These are phyloP conservation scores for Cucurbitaria berberidis DNA, from an alignment of 2,329 filamentous ascomycete genomes.

Conservation along the genomic window DNA sequence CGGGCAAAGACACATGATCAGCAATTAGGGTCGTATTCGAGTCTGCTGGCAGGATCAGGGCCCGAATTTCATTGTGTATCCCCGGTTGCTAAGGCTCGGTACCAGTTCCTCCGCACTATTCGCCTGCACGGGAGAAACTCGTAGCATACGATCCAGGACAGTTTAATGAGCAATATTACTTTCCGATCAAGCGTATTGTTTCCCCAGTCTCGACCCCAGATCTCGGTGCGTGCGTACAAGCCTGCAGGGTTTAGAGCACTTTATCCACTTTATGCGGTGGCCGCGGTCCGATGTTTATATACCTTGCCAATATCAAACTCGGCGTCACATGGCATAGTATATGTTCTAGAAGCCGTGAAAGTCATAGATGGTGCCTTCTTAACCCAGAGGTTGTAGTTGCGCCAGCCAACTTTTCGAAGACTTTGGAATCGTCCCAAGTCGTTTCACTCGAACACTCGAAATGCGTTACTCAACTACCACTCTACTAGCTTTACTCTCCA, in stretches of 20 bases:
- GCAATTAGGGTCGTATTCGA: background rate
- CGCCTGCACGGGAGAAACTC: background rate
- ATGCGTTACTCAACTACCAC: constrained; percentile 31
- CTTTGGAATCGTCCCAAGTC: background rate
- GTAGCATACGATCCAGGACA: background rate
- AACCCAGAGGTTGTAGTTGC: background rate
- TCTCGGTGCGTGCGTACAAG: constrained; percentile 5
- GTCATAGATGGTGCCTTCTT: background rate
- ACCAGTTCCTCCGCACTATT: constrained; percentile 1
- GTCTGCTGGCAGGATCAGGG: background rate
- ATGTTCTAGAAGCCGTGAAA: constrained; percentile 11
- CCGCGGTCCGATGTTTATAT: constrained; percentile 39
- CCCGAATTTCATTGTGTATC: background rate
- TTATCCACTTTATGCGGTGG: constrained; percentile 33
- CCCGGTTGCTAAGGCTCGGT: constrained; percentile 5
- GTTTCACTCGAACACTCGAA: background rate
- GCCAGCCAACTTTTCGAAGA: background rate
- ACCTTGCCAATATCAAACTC: constrained; percentile 17
- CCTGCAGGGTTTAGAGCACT: constrained; percentile 12
- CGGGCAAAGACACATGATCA: background rate
- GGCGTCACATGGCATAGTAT: constrained; percentile 26
- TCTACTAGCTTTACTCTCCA: constrained; percentile 30
- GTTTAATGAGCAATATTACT: constrained; percentile 14
- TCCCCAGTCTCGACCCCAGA: constrained; percentile 5
- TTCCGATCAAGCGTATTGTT: constrained; percentile 15